These are phyloP conservation scores for Podospora tetraspora DNA, from an alignment of 495 filamentous ascomycete species.

Conservation along the genomic window DNA sequence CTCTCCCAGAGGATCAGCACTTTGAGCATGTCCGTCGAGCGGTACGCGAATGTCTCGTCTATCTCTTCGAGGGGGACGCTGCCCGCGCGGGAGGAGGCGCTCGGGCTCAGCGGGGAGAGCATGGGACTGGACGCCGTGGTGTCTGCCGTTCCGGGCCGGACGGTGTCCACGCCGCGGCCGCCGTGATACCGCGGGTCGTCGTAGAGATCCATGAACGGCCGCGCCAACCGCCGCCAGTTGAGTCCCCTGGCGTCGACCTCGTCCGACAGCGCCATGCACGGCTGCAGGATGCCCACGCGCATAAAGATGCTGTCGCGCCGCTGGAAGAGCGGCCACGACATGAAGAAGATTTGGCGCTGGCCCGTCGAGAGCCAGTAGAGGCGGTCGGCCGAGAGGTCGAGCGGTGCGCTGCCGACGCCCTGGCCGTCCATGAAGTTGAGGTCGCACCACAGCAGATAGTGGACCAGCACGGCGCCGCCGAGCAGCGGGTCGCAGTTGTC, in stretches of 20 bases:
- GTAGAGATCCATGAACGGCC: constrained; percentile 17
- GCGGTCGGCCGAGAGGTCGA: constrained; percentile 20
- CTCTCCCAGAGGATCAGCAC: constrained; percentile 18
- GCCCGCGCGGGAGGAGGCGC: neutral
- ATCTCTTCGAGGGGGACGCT: neutral
- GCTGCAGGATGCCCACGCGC: constrained; percentile 9
- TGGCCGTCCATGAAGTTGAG: constrained; percentile 19
- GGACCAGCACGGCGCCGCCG: constrained; percentile 23
- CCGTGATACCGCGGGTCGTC: constrained; percentile 17
- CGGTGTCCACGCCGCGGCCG: neutral
- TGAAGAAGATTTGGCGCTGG: constrained; percentile 28
- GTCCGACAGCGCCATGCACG: constrained; percentile 22
- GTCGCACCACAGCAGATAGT: constrained; percentile 27
- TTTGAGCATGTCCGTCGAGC: neutral
- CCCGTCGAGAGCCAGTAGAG: constrained; percentile 24
- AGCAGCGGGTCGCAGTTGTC: constrained; percentile 36
- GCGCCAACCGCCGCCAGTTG: constrained; percentile 9
- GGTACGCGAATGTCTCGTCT: neutral
- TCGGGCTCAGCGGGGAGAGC: neutral
- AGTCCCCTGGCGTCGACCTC: constrained; percentile 15
- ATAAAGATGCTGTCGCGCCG: constrained; percentile 12
- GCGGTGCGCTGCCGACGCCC: neutral
- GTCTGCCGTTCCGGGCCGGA: neutral
- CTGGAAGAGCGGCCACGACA: constrained; percentile 23
- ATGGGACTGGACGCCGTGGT: neutral